Conservation (phyloP, 306 rosid genomes). For the Quercus wislizeni region DNA sequence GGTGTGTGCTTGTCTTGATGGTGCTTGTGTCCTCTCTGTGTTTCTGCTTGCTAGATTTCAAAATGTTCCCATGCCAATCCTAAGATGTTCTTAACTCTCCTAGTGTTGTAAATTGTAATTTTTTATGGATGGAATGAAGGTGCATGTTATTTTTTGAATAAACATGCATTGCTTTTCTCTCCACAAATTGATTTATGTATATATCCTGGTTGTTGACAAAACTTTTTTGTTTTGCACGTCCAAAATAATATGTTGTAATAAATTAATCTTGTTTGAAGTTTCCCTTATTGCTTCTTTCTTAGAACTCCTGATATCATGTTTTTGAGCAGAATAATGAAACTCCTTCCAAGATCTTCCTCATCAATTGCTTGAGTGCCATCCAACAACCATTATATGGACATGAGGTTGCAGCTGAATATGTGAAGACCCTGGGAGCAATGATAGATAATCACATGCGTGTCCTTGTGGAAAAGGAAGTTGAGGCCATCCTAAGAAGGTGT, state of each 20-base stretch:
- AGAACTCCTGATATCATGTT: slow-evolving; percentile 10
- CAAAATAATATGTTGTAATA: neutral
- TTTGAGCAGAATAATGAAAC: slow-evolving; percentile 77
- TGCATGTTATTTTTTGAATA: neutral
- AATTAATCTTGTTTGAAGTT: neutral
- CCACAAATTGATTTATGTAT: neutral
- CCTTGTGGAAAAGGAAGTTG: slow-evolving; percentile 83
- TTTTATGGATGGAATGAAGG: neutral
- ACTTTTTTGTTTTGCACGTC: neutral
- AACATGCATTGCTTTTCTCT: neutral
- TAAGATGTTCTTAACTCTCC: neutral
- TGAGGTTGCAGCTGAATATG: slow-evolving; percentile 76
- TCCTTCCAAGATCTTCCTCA: slow-evolving; percentile 88
- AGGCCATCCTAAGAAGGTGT: slow-evolving; percentile 62
- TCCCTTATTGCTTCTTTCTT: slow-evolving; percentile 2
- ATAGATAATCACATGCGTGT: slow-evolving; percentile 59
- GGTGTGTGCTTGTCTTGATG: slow-evolving; percentile 26
- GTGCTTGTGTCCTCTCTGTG: slow-evolving; percentile 1
- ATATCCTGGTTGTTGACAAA: neutral
- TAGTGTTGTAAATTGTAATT: slow-evolving; percentile 15
- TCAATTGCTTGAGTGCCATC: slow-evolving; percentile 84
- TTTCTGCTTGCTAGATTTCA: slow-evolving; percentile 11
- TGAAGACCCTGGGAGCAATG: slow-evolving; percentile 72
- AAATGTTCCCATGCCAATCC: neutral
- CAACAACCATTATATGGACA: slow-evolving; percentile 78